A percentile compares a stretch with the other conserved stretches of the same genome.
phyloP scores from a whole-genome alignment of 371 early-diverging fungal species.

The Mortierella sp. region DNA sequence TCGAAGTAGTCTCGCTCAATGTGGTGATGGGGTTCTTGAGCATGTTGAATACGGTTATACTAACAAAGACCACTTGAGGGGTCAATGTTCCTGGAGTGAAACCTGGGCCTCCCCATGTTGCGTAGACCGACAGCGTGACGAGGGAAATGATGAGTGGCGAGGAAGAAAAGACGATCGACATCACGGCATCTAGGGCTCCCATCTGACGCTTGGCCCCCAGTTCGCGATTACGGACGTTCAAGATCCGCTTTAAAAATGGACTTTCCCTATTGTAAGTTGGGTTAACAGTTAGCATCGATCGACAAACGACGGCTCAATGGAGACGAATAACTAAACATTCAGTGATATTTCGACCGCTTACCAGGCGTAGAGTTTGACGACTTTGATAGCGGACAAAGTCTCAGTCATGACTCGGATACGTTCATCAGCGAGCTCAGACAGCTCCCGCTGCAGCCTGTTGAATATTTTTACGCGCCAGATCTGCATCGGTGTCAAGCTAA shows the following conservation, averaged over 20 bases:
- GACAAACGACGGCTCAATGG: slow-evolving; percentile 63
- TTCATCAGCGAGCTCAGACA: slow-evolving; percentile 34
- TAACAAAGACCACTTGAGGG: slow-evolving; percentile 30
- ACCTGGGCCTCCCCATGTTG: slow-evolving; percentile 27
- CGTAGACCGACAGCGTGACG: slow-evolving; percentile 30
- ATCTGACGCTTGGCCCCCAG: slow-evolving; percentile 5
- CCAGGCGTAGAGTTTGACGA: slow-evolving; percentile 68
- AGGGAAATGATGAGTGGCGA: slow-evolving; percentile 19
- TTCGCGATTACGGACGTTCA: slow-evolving; percentile 24
- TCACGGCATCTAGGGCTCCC: neutral
- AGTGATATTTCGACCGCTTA: neutral
- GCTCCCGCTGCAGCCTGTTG: neutral
- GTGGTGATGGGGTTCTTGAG: slow-evolving; percentile 30
- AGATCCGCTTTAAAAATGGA: slow-evolving; percentile 23
- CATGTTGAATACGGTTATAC: slow-evolving; percentile 33
- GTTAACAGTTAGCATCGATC: neutral
- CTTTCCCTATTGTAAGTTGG: slow-evolving; percentile 12
- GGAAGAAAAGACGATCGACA: slow-evolving; percentile 26
- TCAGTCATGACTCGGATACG: slow-evolving; percentile 49
- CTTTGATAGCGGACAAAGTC: slow-evolving; percentile 59
- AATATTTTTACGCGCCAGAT: slow-evolving; percentile 22
- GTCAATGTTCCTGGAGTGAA: slow-evolving; percentile 28
- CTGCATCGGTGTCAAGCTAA: slow-evolving; percentile 24
- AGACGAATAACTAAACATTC: too few species aligned
- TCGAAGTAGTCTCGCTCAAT: slow-evolving; percentile 12